phyloP scores from a whole-genome alignment of 2,329 filamentous ascomycete genomes.

The Berkeleyomyces rouxiae region DNA sequence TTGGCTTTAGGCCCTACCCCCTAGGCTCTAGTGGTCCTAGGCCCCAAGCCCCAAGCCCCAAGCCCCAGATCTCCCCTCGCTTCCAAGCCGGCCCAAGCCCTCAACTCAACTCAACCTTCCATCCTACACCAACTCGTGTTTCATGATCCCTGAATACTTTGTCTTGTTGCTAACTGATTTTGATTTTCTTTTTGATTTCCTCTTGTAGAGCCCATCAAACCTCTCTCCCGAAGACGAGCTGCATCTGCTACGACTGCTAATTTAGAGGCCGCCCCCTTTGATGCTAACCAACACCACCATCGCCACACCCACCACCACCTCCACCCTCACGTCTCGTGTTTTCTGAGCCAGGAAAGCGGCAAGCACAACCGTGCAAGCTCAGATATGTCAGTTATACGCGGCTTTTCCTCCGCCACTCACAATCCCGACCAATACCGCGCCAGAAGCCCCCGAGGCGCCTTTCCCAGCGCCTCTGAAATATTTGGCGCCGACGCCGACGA shows the following conservation, averaged over 20 bases:
- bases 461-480: slow-evolving; percentile 19
- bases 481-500: slow-evolving; percentile 23
- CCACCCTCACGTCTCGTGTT: slow-evolving; percentile 23
- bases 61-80: background rate
- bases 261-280: slow-evolving; percentile 33
- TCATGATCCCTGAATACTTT: slow-evolving; percentile 6
- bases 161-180: slow-evolving; percentile 4
- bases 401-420: slow-evolving; percentile 32
- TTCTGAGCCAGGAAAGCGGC: slow-evolving; percentile 39
- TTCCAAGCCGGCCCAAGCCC: background rate
- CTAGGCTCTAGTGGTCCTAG: background rate
- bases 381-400: slow-evolving; percentile 45
- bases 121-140: slow-evolving; percentile 4
- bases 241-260: slow-evolving; percentile 38
- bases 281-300: slow-evolving; percentile 23
- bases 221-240: slow-evolving; percentile 35
- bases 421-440: slow-evolving; percentile 24
- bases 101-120: background rate
- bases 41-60: background rate
- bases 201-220: slow-evolving; percentile 9
- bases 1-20: background rate
- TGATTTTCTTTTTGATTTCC: slow-evolving; percentile 12
- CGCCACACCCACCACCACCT: too few relatives aligned
- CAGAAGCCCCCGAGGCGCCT: slow-evolving; percentile 30
- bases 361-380: slow-evolving; percentile 57